Evolutionary conservation across 1,139 yeast genomes (phyloP), one percentile per base, ranked within the genome.

Genomic region (Yamadazyma dushanensis): DNA sequence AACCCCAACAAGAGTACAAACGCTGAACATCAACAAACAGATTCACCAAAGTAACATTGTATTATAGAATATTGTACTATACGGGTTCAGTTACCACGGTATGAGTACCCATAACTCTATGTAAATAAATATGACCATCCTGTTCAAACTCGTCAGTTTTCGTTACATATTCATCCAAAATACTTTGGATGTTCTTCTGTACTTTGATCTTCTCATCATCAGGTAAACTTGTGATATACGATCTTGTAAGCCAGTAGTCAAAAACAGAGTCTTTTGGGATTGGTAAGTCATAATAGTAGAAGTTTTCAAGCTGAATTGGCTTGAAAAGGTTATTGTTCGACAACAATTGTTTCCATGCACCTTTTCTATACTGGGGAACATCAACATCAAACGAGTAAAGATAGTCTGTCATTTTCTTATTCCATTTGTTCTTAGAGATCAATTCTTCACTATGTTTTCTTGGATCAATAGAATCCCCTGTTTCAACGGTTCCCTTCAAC

Each of bases 331-430:
- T 35, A 20, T 53, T 54, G 8, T 45, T 37, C 5, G 47, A 46
- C 33, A 80, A 63, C 1, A 64, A 60, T 4, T 55, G 38, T 40
- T 67, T 61, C 87, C 87, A 80, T 15, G 51, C 47, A 9, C 64
- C 71, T 26, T 63, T 68, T 31, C 82, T 66, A 49, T 78, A 80
- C 55, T 80, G 86, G 6, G 86, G 87, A 16, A 80, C 82, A 3
- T 56, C 56, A 1, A 36, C 44, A 42, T 66, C 73, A 38, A 44
- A 59, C 3, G 49, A 31, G 40, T 65, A 65, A 2, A 59, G 46
- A 20, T 49, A 51, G 11, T 56, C 47, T 3, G 60, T 52, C 1
- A 60, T 59, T 29, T 49, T 47, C 13, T 41, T 43, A 15, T 54
- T 45, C 73, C 73, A 67, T 15, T 25, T 15, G 26, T 33, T 30